These are phyloP conservation scores for Tricholoma furcatifolium DNA, from an alignment of 768 basidiomycete genomes.

Conservation along the genomic window DNA sequence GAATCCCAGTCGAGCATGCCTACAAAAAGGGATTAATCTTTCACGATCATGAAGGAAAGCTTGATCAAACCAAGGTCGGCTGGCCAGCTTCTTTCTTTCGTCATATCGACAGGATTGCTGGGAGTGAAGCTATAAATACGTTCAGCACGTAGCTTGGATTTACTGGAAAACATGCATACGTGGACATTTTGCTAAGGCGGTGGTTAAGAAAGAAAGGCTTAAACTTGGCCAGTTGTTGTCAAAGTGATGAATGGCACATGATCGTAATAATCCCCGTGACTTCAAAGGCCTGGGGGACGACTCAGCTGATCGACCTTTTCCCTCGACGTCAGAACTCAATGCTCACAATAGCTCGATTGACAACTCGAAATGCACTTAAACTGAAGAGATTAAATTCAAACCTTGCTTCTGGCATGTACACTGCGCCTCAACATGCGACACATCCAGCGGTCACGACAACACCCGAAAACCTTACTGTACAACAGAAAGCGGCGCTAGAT, in stretches of 20 bases:
- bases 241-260: conserved; percentile 8
- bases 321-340: not conserved
- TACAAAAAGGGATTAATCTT: conserved; percentile 22
- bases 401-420: conserved; percentile 49
- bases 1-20: conserved; percentile 82
- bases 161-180: conserved; percentile 28
- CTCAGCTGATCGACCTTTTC: not conserved
- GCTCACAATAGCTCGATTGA: conserved; percentile 6
- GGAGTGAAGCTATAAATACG: conserved; percentile 53
- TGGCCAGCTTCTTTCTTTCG: conserved; percentile 75
- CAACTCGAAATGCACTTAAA: conserved; percentile 1
- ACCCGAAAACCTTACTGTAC: conserved; percentile 47
- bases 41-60: not conserved
- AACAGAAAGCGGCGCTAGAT: conserved; percentile 54
- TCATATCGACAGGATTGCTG: conserved; percentile 51
- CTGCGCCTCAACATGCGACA: conserved; percentile 30
- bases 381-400: conserved; percentile 1
- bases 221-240: conserved; percentile 2
- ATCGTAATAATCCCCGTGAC: conserved; percentile 1
- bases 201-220: not conserved
- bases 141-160: not conserved
- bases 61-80: conserved; percentile 54
- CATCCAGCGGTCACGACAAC: conserved; percentile 51
- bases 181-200: conserved; percentile 31
- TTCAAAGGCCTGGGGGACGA: not conserved